Conservation (phyloP, 2,329 filamentous ascomycete genomes). For the Claviceps purpurea region DNA sequence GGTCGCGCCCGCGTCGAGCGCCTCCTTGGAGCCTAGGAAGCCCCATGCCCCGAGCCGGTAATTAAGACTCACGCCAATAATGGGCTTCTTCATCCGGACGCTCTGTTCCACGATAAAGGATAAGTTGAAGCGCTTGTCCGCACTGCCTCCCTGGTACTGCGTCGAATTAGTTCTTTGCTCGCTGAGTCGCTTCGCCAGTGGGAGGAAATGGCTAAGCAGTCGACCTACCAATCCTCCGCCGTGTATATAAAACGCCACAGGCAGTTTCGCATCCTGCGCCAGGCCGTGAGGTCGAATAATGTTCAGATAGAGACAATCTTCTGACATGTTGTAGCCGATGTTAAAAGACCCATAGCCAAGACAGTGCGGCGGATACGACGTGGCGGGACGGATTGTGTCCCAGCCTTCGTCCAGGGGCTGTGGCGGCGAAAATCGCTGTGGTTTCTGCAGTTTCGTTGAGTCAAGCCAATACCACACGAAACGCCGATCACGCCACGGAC, state of each 20-base stretch:
- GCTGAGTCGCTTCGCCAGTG: no score
- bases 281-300: not conserved
- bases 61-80: not conserved
- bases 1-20: slow-evolving; percentile 25
- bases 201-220: not conserved
- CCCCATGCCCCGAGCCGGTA: slow-evolving; percentile 35
- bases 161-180: not conserved
- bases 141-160: not conserved
- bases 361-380: not conserved
- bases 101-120: not conserved
- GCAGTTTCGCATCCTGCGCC: not conserved
- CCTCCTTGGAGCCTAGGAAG: slow-evolving; percentile 29
- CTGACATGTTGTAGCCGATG: not conserved
- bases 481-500: no score
- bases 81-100: not conserved
- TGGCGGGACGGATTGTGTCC: not conserved
- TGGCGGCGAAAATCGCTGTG: not conserved
- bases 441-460: not conserved
- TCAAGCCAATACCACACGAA: no score
- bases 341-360: not conserved
- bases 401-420: not conserved
- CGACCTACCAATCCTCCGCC: not conserved
- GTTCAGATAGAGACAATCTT: not conserved
- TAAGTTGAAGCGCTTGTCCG: not conserved
- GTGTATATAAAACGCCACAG: not conserved